Conservation (phyloP, 768 basidiomycete species). For the Hydnum rufescens region DNA sequence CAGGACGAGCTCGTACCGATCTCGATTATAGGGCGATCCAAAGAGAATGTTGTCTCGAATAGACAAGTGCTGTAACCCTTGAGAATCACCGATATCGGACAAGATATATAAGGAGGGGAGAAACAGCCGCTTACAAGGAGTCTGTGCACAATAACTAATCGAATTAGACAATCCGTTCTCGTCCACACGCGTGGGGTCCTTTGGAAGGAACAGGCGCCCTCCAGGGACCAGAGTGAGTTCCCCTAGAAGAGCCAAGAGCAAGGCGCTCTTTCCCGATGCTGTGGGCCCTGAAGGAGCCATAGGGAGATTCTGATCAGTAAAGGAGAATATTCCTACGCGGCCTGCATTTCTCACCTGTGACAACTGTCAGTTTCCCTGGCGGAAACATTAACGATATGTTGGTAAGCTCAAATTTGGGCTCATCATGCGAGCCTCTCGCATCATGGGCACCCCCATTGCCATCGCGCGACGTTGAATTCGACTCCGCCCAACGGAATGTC, state of each 20-base stretch:
- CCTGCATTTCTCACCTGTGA: conserved; percentile 24
- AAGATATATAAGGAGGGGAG: not conserved
- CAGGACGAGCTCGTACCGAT: conserved; percentile 19
- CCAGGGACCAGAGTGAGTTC: conserved; percentile 20
- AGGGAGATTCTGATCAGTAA: too few species aligned
- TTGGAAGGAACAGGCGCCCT: conserved; percentile 38
- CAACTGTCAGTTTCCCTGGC: conserved; percentile 42
- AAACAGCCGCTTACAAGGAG: conserved; percentile 10
- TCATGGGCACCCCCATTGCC: not conserved
- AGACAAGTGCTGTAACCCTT: conserved; percentile 19
- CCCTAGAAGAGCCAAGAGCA: conserved; percentile 29
- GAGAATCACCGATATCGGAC: not conserved
- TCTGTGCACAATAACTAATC: conserved; percentile 28
- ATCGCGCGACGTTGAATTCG: conserved; percentile 10
- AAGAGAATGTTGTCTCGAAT: conserved; percentile 25
- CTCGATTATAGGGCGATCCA: conserved; percentile 24
- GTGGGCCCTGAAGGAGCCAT: conserved; percentile 35
- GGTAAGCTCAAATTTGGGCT: conserved; percentile 41
- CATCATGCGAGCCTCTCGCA: conserved; percentile 12
- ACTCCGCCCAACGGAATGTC: conserved; percentile 41
- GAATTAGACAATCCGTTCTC: conserved; percentile 18
- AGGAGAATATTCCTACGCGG: too few species aligned
- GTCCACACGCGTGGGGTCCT: conserved; percentile 30
- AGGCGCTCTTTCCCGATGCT: conserved; percentile 65
- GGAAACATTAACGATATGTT: conserved; percentile 57